Percentiles rank a stretch among this genome's conserved stretches.
Evolutionary conservation across 129 eudicot genomes (phyloP).

Genomic region (Helianthus tuberosus): DNA sequence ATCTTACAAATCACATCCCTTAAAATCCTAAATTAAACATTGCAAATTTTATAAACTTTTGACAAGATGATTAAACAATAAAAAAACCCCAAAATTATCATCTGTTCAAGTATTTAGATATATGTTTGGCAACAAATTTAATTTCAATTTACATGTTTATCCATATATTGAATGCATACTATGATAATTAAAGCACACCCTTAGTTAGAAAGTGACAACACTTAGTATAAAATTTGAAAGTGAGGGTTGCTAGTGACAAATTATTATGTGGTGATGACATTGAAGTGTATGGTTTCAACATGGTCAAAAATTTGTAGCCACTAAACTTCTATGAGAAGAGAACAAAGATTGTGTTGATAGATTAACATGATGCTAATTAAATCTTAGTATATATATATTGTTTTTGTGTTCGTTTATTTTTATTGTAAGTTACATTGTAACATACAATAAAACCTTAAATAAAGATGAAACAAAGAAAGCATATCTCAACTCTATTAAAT

Average conservation of each 20-base stretch:
- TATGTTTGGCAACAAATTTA: not conserved
- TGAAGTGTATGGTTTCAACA: constrained; percentile 14
- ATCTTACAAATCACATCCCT: too few relatives aligned
- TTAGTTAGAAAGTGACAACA: constrained; percentile 13
- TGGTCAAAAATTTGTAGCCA: constrained; percentile 9
- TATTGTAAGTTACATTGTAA: too few relatives aligned
- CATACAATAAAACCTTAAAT: too few relatives aligned
- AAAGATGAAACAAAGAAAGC: too few relatives aligned
- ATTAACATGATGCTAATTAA: not conserved
- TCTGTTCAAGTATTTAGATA: not conserved
- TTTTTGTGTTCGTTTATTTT: too few relatives aligned
- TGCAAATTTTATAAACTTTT: too few relatives aligned
- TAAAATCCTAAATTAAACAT: too few relatives aligned
- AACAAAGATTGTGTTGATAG: not conserved
- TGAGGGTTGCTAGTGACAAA: constrained; percentile 11
- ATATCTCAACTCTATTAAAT: too few relatives aligned
- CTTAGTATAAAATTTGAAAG: not conserved
- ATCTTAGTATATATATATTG: too few relatives aligned
- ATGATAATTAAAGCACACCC: not conserved
- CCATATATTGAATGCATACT: not conserved
- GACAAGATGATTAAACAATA: too few relatives aligned
- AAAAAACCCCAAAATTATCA: too few relatives aligned
- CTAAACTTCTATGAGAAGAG: not conserved
- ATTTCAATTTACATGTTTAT: not conserved
- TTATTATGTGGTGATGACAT: not conserved